Evolutionary conservation across 2,329 filamentous ascomycete species (phyloP).

Genomic region (Aureobasidium lini): DNA sequence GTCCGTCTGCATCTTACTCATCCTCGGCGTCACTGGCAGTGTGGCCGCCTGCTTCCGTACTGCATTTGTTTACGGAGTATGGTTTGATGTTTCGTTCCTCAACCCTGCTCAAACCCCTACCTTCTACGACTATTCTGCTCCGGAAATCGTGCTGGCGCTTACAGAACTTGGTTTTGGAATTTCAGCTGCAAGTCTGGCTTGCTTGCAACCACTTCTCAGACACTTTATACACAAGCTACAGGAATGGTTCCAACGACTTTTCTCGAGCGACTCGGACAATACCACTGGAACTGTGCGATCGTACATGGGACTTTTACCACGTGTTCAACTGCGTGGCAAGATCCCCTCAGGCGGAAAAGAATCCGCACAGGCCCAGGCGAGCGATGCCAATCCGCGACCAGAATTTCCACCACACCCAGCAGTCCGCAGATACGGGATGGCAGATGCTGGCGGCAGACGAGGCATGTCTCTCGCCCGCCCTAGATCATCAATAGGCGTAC

Average conservation of each 20-base stretch:
- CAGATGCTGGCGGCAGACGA: neutral
- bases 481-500: neutral
- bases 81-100: conserved; percentile 18
- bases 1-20: conserved; percentile 33
- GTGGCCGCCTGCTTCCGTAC: conserved; percentile 22
- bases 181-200: conserved; percentile 26
- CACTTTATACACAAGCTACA: neutral
- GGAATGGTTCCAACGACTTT: neutral
- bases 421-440: neutral
- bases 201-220: conserved; percentile 27
- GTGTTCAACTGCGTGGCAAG: neutral
- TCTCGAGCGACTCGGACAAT: neutral
- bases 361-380: neutral
- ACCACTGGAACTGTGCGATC: neutral
- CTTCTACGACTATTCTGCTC: conserved; percentile 6
- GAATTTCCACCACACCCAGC: neutral
- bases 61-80: conserved; percentile 17
- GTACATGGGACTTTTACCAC: neutral
- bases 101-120: neutral
- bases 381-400: neutral
- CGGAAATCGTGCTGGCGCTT: conserved; percentile 22
- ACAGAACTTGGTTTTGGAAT: conserved; percentile 30
- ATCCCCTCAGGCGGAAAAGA: neutral
- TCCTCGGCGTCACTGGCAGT: conserved; percentile 28
- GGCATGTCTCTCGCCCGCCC: neutral